A percentile compares a stretch with the other conserved stretches of the same genome.
These are phyloP conservation scores for Trypanosoma rangeli DNA, from an alignment of 208 protist species.

Conservation along the genomic window DNA sequence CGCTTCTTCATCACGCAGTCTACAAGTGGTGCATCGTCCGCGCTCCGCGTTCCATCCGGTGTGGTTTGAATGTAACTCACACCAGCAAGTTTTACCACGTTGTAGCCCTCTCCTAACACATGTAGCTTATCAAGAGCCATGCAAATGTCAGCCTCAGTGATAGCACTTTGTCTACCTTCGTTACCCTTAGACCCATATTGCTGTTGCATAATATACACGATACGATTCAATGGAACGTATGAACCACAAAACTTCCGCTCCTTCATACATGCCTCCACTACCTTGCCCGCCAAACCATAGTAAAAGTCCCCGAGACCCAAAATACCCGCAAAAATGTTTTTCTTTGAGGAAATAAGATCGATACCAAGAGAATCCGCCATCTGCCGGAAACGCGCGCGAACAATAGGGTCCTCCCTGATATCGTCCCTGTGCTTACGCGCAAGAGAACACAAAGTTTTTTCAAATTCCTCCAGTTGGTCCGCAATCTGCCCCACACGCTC, in stretches of 20 bases:
- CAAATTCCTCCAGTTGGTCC: slow-evolving; percentile 77
- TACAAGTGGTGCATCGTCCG: slow-evolving; percentile 63
- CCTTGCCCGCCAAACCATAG: slow-evolving; percentile 77
- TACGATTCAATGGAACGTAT: slow-evolving; percentile 70
- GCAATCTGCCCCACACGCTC: slow-evolving; percentile 75
- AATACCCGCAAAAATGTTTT: slow-evolving; percentile 79
- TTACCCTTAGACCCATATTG: slow-evolving; percentile 40
- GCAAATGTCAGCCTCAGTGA: slow-evolving; percentile 69
- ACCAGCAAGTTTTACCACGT: slow-evolving; percentile 60
- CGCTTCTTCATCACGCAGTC: slow-evolving; percentile 56
- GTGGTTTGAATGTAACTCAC: slow-evolving; percentile 86
- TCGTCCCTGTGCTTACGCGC: slow-evolving; percentile 65
- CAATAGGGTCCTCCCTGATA: slow-evolving; percentile 76
- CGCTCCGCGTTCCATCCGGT: slow-evolving; percentile 54
- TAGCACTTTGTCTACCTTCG: slow-evolving; percentile 32
- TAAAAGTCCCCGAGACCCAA: slow-evolving; percentile 87
- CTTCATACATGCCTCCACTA: slow-evolving; percentile 81
- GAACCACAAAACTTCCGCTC: slow-evolving; percentile 85
- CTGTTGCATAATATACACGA: slow-evolving; percentile 60
- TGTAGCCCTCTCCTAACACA: slow-evolving; percentile 75
- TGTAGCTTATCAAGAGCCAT: slow-evolving; percentile 73
- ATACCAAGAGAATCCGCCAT: slow-evolving; percentile 85
- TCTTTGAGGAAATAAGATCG: slow-evolving; percentile 85
- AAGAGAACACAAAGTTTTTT: slow-evolving; percentile 58
- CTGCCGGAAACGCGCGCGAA: slow-evolving; percentile 85